Conservation (phyloP, 2,329 filamentous ascomycete genomes). For the Lasiodiplodia citricola region DNA sequence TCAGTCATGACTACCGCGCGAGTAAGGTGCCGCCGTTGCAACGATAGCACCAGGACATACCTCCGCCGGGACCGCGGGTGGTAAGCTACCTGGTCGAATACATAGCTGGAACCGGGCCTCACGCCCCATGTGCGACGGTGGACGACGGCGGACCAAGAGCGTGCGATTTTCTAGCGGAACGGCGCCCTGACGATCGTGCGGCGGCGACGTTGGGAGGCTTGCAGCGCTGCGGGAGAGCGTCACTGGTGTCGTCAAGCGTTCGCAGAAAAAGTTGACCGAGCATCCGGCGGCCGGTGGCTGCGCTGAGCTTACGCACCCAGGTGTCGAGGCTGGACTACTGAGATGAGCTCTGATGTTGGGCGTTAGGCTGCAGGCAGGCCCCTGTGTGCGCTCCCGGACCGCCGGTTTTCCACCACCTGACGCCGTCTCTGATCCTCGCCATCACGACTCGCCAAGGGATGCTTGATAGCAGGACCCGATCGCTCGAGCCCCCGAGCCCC, state of each 20-base stretch:
- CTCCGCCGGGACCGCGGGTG: not conserved
- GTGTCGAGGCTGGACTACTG: not conserved
- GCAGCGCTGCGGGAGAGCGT: not conserved
- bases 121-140: not conserved
- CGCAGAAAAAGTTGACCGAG: not conserved
- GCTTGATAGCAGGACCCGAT: not conserved
- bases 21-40: constrained; percentile 2
- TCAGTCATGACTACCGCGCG: not conserved
- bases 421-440: not conserved
- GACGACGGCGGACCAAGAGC: not conserved
- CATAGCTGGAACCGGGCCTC: not conserved
- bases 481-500: constrained; percentile 19
- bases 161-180: not conserved
- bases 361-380: not conserved
- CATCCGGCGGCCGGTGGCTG: not conserved
- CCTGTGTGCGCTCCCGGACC: not conserved
- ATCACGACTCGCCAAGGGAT: constrained; percentile 1
- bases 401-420: not conserved
- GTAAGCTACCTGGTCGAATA: not conserved
- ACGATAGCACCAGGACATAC: not conserved
- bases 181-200: constrained; percentile 1
- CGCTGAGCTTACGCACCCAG: not conserved
- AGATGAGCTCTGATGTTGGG: not conserved
- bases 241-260: not conserved
- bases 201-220: not conserved